Evolutionary conservation across 2,329 filamentous ascomycete species (phyloP).

Genomic region (Zymoseptoria ardabiliae): DNA sequence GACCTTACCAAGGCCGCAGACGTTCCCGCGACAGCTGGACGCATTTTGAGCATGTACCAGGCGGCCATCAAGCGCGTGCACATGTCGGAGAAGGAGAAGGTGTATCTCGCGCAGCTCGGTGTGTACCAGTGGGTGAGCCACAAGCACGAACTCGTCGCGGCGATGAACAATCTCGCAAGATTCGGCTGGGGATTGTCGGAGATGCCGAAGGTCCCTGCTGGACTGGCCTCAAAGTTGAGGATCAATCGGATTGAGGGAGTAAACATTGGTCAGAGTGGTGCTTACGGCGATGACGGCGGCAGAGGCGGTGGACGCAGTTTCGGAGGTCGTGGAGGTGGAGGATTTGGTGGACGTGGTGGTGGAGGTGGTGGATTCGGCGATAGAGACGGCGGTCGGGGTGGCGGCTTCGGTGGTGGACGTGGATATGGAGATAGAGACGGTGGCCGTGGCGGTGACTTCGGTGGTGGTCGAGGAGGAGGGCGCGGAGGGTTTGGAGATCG

Average conservation of each 20-base stretch:
- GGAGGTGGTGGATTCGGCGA: conserved; percentile 8
- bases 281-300: conserved; percentile 4
- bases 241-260: conserved; percentile 25
- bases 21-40: conserved; percentile 35
- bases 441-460: conserved; percentile 9
- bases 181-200: conserved; percentile 47
- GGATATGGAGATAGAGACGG: conserved; percentile 3
- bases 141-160: conserved; percentile 36
- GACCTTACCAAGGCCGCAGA: conserved; percentile 38
- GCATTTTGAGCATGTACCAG: conserved; percentile 38
- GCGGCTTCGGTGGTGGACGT: conserved; percentile 14
- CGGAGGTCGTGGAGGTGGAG: conserved; percentile 13
- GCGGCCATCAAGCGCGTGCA: conserved; percentile 40
- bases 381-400: conserved; percentile 10
- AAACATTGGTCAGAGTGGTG: conserved; percentile 17
- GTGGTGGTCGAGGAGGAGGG: conserved; percentile 12
- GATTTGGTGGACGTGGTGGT: conserved; percentile 7
- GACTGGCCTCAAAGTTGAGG: conserved; percentile 24
- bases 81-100: conserved; percentile 35
- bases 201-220: conserved; percentile 37
- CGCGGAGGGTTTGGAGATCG: conserved; percentile 4
- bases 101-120: conserved; percentile 55
- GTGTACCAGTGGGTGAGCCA: conserved; percentile 37
- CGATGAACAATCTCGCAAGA: conserved; percentile 48
- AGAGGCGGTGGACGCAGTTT: conserved; percentile 8